Conservation (phyloP, 1,284 basidiomycete species). For the Golubevia pallescens region DNA sequence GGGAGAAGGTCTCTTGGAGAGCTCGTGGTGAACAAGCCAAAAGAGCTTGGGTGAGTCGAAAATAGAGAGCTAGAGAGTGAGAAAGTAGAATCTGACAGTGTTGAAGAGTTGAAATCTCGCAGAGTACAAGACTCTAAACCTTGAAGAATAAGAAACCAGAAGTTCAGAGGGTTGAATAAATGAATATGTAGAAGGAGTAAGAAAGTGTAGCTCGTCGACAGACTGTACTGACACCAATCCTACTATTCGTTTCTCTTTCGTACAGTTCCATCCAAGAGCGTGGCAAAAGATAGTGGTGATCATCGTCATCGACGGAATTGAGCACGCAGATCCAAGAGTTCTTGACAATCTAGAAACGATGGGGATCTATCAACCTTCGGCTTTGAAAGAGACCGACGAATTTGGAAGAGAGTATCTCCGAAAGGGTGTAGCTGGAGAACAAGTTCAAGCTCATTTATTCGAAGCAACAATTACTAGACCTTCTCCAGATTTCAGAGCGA, state of each 20-base stretch:
- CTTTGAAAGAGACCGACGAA: conserved; percentile 1
- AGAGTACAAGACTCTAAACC: not conserved
- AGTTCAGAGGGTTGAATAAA: not conserved
- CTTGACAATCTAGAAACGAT: conserved; percentile 12
- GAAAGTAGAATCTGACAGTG: not conserved
- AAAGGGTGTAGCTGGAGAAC: conserved; percentile 3
- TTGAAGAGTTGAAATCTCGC: not conserved
- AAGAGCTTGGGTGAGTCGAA: not conserved
- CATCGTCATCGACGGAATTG: conserved; percentile 8
- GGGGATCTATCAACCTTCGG: conserved; percentile 12
- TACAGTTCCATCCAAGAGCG: conserved; percentile 6
- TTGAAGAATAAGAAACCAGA: conserved; percentile 1
- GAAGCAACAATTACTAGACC: conserved; percentile 9
- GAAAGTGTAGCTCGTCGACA: not conserved
- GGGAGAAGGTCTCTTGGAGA: not conserved
- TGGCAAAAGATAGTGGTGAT: conserved; percentile 11
- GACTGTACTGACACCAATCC: not conserved
- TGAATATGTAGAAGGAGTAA: conserved; percentile 2
- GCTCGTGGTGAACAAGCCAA: not conserved
- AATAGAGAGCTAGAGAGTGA: no score
- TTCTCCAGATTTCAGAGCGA: conserved; percentile 9
- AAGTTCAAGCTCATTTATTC: conserved; percentile 10
- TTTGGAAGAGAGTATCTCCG: not conserved
- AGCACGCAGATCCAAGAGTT: conserved; percentile 7
- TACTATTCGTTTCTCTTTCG: not conserved